Conservation (phyloP, 768 basidiomycete species). For the Collybia sordida region DNA sequence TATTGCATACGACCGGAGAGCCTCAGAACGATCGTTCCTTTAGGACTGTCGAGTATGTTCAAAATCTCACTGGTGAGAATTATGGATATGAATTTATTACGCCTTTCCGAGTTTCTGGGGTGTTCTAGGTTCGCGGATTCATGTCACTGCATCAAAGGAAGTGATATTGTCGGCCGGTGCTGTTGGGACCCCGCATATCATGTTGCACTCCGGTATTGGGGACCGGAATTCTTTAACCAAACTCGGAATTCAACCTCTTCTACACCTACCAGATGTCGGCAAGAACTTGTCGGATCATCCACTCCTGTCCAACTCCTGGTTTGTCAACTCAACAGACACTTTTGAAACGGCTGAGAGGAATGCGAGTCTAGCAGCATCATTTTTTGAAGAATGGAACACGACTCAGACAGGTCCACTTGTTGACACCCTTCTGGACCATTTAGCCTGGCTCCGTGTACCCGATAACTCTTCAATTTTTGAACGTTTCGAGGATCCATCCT, state of each 20-base stretch:
- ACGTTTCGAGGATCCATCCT: constrained; percentile 18
- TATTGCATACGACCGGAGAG: constrained; percentile 2
- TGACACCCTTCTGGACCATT: constrained; percentile 18
- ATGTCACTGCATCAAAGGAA: constrained; percentile 24
- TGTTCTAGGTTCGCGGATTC: constrained; percentile 4
- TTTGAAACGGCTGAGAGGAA: background rate
- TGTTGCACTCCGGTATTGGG: constrained; percentile 30
- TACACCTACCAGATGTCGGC: constrained; percentile 25
- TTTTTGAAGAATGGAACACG: constrained; percentile 13
- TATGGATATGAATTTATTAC: background rate
- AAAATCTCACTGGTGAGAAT: constrained; percentile 9
- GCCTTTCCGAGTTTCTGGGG: background rate
- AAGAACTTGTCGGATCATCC: constrained; percentile 26
- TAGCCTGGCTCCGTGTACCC: constrained; percentile 21
- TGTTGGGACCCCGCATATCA: constrained; percentile 26
- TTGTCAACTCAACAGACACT: constrained; percentile 16
- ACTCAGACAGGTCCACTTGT: constrained; percentile 21
- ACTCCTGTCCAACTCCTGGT: constrained; percentile 15
- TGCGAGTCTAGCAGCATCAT: background rate
- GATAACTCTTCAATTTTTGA: constrained; percentile 18
- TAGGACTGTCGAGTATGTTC: constrained; percentile 19
- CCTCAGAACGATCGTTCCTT: background rate
- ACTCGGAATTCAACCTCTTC: constrained; percentile 13
- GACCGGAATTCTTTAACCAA: constrained; percentile 12
- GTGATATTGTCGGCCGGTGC: constrained; percentile 32